Percentiles rank a stretch among this genome's conserved stretches.
These are phyloP conservation scores for Alternaria alternata DNA, from an alignment of 2,329 filamentous ascomycete species.

Conservation along the genomic window DNA sequence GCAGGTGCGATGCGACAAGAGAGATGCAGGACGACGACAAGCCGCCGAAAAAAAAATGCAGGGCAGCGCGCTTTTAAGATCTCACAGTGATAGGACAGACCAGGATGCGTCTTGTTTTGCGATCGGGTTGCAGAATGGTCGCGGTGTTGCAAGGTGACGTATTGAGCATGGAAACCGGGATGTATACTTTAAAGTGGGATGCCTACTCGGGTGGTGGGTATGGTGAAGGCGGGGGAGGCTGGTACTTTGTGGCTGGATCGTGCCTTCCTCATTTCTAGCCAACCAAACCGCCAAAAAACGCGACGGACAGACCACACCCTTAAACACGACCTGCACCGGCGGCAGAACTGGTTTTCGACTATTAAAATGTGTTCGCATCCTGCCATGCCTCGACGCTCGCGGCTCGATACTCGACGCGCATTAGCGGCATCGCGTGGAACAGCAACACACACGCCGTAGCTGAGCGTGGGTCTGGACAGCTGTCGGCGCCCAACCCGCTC, in stretches of 20 bases:
- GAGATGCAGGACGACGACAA: conserved; percentile 19
- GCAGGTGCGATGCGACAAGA: conserved; percentile 19
- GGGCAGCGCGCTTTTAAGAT: conserved; percentile 26
- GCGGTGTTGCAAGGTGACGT: conserved; percentile 31
- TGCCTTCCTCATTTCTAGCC: conserved; percentile 22
- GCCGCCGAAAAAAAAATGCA: conserved; percentile 15
- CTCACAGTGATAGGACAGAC: conserved; percentile 9
- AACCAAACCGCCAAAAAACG: conserved; percentile 15
- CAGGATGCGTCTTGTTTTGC: conserved; percentile 23
- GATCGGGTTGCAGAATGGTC: conserved; percentile 23
- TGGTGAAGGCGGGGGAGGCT: conserved; percentile 36
- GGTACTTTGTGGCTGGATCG: conserved; percentile 33
- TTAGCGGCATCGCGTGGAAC: conserved; percentile 6
- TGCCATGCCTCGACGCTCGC: background rate
- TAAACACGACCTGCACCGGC: background rate
- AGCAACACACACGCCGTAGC: conserved; percentile 8
- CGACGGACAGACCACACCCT: background rate
- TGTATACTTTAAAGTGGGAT: conserved; percentile 13
- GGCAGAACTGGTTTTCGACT: background rate
- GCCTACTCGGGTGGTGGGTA: conserved; percentile 10
- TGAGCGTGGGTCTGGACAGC: conserved; percentile 6
- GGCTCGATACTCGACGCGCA: background rate
- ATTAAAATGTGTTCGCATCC: conserved; percentile 10
- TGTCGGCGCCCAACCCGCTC: conserved; percentile 15
- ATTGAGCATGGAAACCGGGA: conserved; percentile 28